Base-by-base conservation (phyloP, 192 early-diverging fungal species). In the Coemansia sp. region DNA sequence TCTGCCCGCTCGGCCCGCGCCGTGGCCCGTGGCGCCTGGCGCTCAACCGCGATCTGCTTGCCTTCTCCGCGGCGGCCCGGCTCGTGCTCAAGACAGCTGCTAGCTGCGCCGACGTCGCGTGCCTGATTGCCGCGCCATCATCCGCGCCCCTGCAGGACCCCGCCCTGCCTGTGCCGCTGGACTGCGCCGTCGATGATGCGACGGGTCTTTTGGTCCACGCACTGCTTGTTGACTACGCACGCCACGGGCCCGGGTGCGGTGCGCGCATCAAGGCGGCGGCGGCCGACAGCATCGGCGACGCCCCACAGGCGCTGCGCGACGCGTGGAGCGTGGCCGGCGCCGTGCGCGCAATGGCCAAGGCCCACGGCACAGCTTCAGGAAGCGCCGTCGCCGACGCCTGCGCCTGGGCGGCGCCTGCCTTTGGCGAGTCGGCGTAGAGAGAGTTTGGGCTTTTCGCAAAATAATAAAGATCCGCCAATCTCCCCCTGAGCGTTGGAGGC, bases 51-150 rank as follows among this genome's bases (percentile, higher is more conserved):
- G 86, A 90, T 41, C 48, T 88, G 29, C 65, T 90, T 22, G 82
- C 77, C 11, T 88, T 88, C 66, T 80, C 78, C 64, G 86, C 85
- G 56, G 75, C 85, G 38, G 80, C 70, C n/a, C 81, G 82, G 21
- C 44, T 65, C 8, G 68, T 65, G 48, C 44, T 50, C 10, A 72
- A 56, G 57, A 30, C 62, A 4, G 44, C 47, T 5, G 38, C 38
- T 5, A 44, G 38, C 23, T 39, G 46, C 40, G 30, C 57, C 13
- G 68, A 72, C 22, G 18, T 48, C 2, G 60, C 61, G 5, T 45
- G 56, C 44, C 44, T 60, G 33, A 30, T 37, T 3, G 31, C 27
- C 11, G 25, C 38, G 9, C 31, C 17, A 5, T 29, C 37, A 22
- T 27, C 26, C 14, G 26, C 38, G 26, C 27, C 40, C 35, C 37